These are phyloP conservation scores for Pleurotus cornucopiae DNA, from an alignment of 768 basidiomycete species.

Conservation along the genomic window DNA sequence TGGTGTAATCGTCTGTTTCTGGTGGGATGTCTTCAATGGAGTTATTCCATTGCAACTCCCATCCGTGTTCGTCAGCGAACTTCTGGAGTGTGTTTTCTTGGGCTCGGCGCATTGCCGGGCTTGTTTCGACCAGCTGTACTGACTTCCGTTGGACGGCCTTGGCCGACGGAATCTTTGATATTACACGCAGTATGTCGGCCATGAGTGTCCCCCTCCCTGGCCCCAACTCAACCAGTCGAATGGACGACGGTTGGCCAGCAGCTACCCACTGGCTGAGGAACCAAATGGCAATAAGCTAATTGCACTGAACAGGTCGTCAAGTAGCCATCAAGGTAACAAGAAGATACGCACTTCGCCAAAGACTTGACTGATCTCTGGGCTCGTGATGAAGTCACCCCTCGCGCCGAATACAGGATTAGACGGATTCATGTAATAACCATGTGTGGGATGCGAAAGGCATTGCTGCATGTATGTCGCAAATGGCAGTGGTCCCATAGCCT, in stretches of 20 bases:
- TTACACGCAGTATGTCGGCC: constrained; percentile 81
- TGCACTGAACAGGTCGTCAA: constrained; percentile 12
- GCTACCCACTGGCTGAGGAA: constrained; percentile 70
- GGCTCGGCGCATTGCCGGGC: constrained; percentile 55
- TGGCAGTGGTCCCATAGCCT: constrained; percentile 89
- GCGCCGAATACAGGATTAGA: constrained; percentile 76
- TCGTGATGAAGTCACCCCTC: constrained; percentile 91
- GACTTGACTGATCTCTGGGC: constrained; percentile 92
- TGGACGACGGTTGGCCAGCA: constrained; percentile 38
- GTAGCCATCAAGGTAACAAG: constrained; percentile 8
- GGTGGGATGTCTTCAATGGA: constrained; percentile 62
- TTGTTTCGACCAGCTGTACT: constrained; percentile 83
- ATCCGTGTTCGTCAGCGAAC: constrained; percentile 23
- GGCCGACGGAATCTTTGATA: not conserved
- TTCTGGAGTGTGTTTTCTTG: constrained; percentile 51
- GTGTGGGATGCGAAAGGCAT: constrained; percentile 82
- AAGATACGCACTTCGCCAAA: constrained; percentile 85
- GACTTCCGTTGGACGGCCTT: constrained; percentile 36
- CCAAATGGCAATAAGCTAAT: constrained; percentile 86
- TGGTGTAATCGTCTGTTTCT: constrained; percentile 57
- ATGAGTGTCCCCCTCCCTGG: constrained; percentile 92
- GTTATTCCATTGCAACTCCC: constrained; percentile 66
- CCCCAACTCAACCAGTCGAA: constrained; percentile 86
- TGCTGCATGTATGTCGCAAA: constrained; percentile 89
- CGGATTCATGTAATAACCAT: constrained; percentile 89